phyloP scores from a whole-genome alignment of 2,329 filamentous ascomycete genomes.

The Alternaria panax region DNA sequence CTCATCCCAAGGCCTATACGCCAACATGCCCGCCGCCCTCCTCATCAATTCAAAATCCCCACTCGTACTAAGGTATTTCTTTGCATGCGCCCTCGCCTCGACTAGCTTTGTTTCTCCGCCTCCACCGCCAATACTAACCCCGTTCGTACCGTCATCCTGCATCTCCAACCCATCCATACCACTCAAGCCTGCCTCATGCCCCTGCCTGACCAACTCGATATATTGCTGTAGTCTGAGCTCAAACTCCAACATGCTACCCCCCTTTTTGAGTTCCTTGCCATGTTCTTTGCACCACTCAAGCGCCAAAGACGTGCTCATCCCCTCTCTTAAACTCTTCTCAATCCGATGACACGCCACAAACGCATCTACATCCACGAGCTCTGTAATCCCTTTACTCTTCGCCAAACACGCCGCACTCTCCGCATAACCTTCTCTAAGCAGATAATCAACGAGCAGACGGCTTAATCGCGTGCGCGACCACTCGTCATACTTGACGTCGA shows the following conservation, averaged over 20 bases:
- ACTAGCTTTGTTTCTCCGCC: slow-evolving; percentile 63
- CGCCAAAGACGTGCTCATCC: slow-evolving; percentile 76
- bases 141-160: slow-evolving; percentile 64
- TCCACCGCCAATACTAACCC: slow-evolving; percentile 61
- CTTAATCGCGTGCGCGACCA: slow-evolving; percentile 87
- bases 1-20: slow-evolving; percentile 69
- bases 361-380: slow-evolving; percentile 86
- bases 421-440: slow-evolving; percentile 82
- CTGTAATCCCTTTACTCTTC: slow-evolving; percentile 74
- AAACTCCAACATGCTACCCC: slow-evolving; percentile 88
- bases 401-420: slow-evolving; percentile 79
- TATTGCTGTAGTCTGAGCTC: slow-evolving; percentile 94
- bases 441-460: slow-evolving; percentile 88
- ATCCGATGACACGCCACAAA: slow-evolving; percentile 85
- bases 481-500: slow-evolving; percentile 90
- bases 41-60: slow-evolving; percentile 72
- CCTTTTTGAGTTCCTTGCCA: slow-evolving; percentile 88
- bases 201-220: slow-evolving; percentile 82
- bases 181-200: slow-evolving; percentile 40
- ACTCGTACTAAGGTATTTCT: slow-evolving; percentile 78
- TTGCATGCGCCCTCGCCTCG: slow-evolving; percentile 83
- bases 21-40: slow-evolving; percentile 80
- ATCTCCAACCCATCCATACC: slow-evolving; percentile 34
- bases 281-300: slow-evolving; percentile 92
- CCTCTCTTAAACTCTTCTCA: slow-evolving; percentile 71